A percentile compares a stretch with the other conserved stretches of the same genome.
These are phyloP conservation scores for Solanum appendiculatum DNA, from an alignment of 257 asterid genomes.

Conservation along the genomic window DNA sequence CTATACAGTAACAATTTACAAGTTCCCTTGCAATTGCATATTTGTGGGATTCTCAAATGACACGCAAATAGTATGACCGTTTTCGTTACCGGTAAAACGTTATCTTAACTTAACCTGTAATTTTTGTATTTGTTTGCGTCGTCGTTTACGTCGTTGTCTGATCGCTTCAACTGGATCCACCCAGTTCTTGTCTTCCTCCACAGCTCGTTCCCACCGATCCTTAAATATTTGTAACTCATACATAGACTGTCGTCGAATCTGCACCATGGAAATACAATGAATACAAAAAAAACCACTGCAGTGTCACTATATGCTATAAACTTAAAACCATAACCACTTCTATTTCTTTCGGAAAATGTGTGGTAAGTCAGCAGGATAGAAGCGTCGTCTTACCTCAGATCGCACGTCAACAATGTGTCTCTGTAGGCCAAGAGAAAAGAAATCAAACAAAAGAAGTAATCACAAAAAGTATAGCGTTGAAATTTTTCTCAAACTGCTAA, in stretches of 20 bases:
- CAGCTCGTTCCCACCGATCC: conserved; percentile 76
- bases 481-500: background rate
- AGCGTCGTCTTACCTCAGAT: conserved; percentile 53
- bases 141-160: background rate
- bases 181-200: conserved; percentile 45
- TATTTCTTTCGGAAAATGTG: background rate
- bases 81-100: background rate
- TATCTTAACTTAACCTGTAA: background rate
- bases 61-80: background rate
- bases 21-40: background rate
- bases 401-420: conserved; percentile 54
- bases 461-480: background rate
- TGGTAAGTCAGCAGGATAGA: background rate
- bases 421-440: conserved; percentile 21
- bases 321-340: background rate
- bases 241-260: conserved; percentile 21
- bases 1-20: conserved; percentile 14
- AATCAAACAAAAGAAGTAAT: background rate
- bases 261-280: background rate
- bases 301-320: background rate
- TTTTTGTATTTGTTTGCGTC: background rate
- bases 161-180: background rate
- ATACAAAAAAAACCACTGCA: background rate
- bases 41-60: background rate
- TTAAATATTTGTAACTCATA: conserved; percentile 53